phyloP scores from a whole-genome alignment of 768 basidiomycete species.

The Tulasnella sp. region DNA sequence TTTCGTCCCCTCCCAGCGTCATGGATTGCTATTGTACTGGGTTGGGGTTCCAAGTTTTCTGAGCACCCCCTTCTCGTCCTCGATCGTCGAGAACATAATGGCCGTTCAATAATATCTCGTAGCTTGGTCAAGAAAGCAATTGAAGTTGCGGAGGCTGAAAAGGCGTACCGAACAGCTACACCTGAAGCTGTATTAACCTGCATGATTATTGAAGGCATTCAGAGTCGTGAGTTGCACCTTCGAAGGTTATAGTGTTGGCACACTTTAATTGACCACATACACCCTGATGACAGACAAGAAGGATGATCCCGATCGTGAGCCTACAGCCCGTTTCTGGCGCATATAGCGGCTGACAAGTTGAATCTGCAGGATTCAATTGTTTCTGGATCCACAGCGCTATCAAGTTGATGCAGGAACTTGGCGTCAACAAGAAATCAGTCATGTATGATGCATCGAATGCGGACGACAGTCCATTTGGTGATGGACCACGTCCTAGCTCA shows the following conservation, averaged over 20 bases:
- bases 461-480: conserved; percentile 27
- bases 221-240: conserved; percentile 55
- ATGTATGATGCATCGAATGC: conserved; percentile 40
- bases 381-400: conserved; percentile 75
- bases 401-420: conserved; percentile 63
- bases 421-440: conserved; percentile 28
- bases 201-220: conserved; percentile 61
- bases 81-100: conserved; percentile 49
- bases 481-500: conserved; percentile 47
- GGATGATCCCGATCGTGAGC: conserved; percentile 52
- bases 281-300: conserved; percentile 45
- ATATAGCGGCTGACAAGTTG: background rate
- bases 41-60: conserved; percentile 89
- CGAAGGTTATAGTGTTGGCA: conserved; percentile 10
- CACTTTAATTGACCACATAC: background rate
- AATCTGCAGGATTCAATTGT: conserved; percentile 54
- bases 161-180: conserved; percentile 68
- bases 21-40: conserved; percentile 72
- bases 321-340: background rate
- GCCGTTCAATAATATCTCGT: conserved; percentile 67
- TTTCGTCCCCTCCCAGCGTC: conserved; percentile 41
- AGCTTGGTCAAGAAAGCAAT: conserved; percentile 66
- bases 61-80: conserved; percentile 74
- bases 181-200: conserved; percentile 73
- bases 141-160: conserved; percentile 75